A percentile compares a stretch with the other conserved stretches of the same genome.
Conservation (phyloP, 495 filamentous ascomycete species). For the Xylaria telfairii region DNA sequence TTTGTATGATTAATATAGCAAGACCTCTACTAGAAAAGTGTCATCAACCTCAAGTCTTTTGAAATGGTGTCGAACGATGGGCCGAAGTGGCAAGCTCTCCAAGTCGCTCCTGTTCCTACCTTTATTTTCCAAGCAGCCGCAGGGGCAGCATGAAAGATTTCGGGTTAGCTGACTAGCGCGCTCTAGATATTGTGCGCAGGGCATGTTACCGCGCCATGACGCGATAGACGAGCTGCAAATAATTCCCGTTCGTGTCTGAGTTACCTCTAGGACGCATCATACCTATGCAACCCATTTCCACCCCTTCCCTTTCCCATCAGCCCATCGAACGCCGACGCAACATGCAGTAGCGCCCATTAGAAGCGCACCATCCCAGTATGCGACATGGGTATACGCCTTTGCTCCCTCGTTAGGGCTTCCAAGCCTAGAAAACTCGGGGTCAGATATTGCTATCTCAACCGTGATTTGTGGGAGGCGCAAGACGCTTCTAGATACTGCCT, state of each 20-base stretch:
- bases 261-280: background rate
- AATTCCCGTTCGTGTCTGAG: background rate
- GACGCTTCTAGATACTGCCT: too few species aligned
- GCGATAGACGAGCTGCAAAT: background rate
- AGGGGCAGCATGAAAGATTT: background rate
- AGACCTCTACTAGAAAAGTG: background rate
- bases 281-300: slow-evolving; percentile 44
- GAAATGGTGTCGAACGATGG: background rate
- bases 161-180: background rate
- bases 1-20: background rate
- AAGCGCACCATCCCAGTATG: slow-evolving; percentile 46
- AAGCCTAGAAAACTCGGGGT: too few species aligned
- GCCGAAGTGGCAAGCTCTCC: background rate
- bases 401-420: slow-evolving; percentile 35
- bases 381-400: slow-evolving; percentile 38
- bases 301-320: slow-evolving; percentile 43
- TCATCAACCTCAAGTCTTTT: background rate
- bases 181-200: background rate
- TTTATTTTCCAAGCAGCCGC: background rate
- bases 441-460: too few species aligned
- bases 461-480: too few species aligned
- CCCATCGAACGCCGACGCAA: slow-evolving; percentile 46
- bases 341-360: slow-evolving; percentile 41
- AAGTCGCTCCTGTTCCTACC: background rate
- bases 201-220: background rate